Conservation (phyloP, 345 rosid species). For the Hevea brasiliensis region DNA sequence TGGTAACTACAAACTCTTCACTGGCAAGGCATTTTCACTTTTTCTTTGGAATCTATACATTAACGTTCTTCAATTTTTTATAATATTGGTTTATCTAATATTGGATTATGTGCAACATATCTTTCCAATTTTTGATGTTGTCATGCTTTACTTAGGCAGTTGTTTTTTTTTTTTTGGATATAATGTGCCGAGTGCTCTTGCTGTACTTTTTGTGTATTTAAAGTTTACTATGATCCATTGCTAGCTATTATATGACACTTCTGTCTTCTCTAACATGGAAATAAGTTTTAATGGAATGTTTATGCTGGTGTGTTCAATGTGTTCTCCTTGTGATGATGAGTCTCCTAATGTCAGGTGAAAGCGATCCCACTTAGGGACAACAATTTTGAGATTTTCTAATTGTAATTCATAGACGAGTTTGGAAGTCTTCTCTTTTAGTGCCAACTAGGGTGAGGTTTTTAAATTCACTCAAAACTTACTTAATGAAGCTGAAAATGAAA, state of each 20-base stretch:
- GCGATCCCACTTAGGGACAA: too few species aligned
- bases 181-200: background rate
- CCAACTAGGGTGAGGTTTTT: background rate
- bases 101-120: background rate
- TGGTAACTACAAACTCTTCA: conserved; percentile 50
- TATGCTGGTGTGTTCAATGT: background rate
- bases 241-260: background rate
- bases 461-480: too few species aligned
- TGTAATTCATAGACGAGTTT: background rate
- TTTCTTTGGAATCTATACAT: background rate
- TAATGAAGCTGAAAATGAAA: too few species aligned
- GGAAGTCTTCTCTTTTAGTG: background rate
- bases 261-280: background rate
- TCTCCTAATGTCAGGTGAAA: too few species aligned
- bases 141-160: background rate
- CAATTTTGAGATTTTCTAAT: too few species aligned
- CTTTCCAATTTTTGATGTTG: background rate
- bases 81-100: background rate
- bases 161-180: background rate
- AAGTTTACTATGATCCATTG: background rate
- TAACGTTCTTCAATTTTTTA: background rate
- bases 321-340: background rate
- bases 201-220: too few species aligned
- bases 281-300: background rate
- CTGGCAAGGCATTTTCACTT: background rate